phyloP scores from a whole-genome alignment of 179 eudicot species.

The Sideroxylon spinosum region DNA sequence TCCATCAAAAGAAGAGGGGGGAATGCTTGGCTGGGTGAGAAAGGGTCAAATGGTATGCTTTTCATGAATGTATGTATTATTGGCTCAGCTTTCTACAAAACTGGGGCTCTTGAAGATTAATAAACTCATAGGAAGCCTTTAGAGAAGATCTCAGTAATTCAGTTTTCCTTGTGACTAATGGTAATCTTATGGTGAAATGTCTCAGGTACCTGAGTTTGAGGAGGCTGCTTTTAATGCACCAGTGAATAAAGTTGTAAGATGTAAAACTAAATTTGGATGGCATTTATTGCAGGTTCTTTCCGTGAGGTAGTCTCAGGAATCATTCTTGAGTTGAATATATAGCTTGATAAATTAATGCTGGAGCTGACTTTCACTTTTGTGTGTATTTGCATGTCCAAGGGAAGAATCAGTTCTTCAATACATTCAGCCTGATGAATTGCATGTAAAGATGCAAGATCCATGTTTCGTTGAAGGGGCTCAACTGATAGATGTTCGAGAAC shows the following conservation, averaged over 20 bases:
- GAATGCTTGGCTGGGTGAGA: slow-evolving; percentile 98
- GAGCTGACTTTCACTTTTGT: slow-evolving; percentile 14
- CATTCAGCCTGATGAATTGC: slow-evolving; percentile 67
- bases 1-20: slow-evolving; percentile 93
- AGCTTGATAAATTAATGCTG: background rate
- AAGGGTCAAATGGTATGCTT: slow-evolving; percentile 92
- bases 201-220: slow-evolving; percentile 92
- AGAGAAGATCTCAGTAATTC: background rate
- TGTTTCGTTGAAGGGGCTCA: slow-evolving; percentile 63
- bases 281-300: slow-evolving; percentile 91
- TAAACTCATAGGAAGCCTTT: background rate
- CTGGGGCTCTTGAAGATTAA: background rate
- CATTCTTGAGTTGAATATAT: slow-evolving; percentile 1
- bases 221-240: slow-evolving; percentile 94
- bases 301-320: slow-evolving; percentile 47
- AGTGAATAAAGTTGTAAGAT: slow-evolving; percentile 63
- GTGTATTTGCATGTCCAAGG: slow-evolving; percentile 32
- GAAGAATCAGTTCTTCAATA: slow-evolving; percentile 61
- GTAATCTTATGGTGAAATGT: slow-evolving; percentile 11
- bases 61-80: slow-evolving; percentile 1
- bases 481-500: slow-evolving; percentile 95
- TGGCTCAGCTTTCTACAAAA: background rate
- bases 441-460: slow-evolving; percentile 65
- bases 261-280: slow-evolving; percentile 95
- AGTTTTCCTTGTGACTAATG: background rate